Base-by-base conservation (phyloP, 2,329 filamentous ascomycete species). In the Fusarium globosum region DNA sequence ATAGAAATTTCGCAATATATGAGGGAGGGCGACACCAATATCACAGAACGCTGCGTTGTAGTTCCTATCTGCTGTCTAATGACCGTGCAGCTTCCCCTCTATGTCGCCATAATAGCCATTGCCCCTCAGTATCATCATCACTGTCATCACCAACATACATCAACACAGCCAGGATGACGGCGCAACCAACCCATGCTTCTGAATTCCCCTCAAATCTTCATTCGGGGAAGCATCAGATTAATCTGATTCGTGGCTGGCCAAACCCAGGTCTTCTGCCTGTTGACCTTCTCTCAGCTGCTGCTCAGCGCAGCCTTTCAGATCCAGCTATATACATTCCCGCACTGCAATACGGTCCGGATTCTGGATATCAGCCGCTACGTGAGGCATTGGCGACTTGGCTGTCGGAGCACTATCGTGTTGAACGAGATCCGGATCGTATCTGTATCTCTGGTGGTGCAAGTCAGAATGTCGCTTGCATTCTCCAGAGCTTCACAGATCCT, bases 401-500 rank as follows among this genome's bases (percentile, higher is more conserved):
- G 45, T 87, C 86, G 3, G 75, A 79, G 2, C 92, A 91, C 77
- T 96, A 94, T 79, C 72, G 80, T 56, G 77, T 81, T 15, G 62
- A 74, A 65, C 74, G 81, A 11, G 85, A 86, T 20, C 78, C 86
- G 8, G 86, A 89, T 6, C 88, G 94, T 38, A 92, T 97, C 61
- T 93, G 91, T 79, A 92, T 97, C 79, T 94, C 93, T 0, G 94
- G 95, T 49, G 95, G 95, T 21, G 95, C 95, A 7, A 94, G 91
- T 73, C 95, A 97, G 85, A 95, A 92, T 79, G 81, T 97, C 6
- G 94, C 93, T 0, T 93, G 90, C 77, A 84, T 97, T 8, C 83
- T 97, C 56, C 90, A 93, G 80, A 93, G 93, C 36, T 97, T 93
- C 79, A 93, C 94, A 0, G 95, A 97, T 80, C 93, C 94, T 2